These are phyloP conservation scores for Lentinula aciculospora DNA, from an alignment of 768 basidiomycete genomes.

Conservation along the genomic window DNA sequence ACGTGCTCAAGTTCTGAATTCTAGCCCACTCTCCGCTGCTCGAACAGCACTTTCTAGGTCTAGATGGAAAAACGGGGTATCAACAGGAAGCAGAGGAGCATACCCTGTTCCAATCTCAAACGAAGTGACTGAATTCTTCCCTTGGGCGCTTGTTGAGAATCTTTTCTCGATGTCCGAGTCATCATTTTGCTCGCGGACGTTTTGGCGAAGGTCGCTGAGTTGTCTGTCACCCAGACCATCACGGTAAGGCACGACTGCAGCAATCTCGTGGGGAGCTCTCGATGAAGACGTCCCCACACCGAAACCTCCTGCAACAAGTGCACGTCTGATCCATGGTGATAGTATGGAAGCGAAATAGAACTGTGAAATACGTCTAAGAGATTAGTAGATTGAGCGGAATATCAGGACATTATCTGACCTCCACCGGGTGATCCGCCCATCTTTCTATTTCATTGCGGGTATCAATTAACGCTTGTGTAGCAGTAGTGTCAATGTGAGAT, in stretches of 20 bases:
- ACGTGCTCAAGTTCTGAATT: background rate
- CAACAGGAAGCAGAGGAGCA: conserved; percentile 38
- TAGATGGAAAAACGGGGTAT: conserved; percentile 89
- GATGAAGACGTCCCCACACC: conserved; percentile 55
- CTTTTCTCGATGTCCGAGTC: conserved; percentile 31
- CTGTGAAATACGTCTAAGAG: conserved; percentile 26
- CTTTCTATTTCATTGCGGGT: conserved; percentile 82
- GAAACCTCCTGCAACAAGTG: conserved; percentile 86
- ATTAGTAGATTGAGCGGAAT: too few relatives aligned
- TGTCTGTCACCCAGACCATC: conserved; percentile 27
- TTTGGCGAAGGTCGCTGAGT: conserved; percentile 19
- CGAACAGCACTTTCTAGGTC: conserved; percentile 70
- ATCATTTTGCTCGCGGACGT: conserved; percentile 7
- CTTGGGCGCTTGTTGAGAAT: conserved; percentile 16
- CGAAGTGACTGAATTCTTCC: conserved; percentile 19
- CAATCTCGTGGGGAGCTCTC: conserved; percentile 54
- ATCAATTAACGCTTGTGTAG: conserved; percentile 87
- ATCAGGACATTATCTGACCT: conserved; percentile 37
- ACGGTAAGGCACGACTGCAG: conserved; percentile 67
- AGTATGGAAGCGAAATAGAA: conserved; percentile 94
- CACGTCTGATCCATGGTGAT: conserved; percentile 91
- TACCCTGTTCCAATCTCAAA: conserved; percentile 16
- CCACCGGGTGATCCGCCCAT: conserved; percentile 74
- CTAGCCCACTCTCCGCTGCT: conserved; percentile 50
- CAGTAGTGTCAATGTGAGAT: conserved; percentile 88